Evolutionary conservation across 2,329 filamentous ascomycete genomes (phyloP).

Genomic region (Rhinocladiella similis): DNA sequence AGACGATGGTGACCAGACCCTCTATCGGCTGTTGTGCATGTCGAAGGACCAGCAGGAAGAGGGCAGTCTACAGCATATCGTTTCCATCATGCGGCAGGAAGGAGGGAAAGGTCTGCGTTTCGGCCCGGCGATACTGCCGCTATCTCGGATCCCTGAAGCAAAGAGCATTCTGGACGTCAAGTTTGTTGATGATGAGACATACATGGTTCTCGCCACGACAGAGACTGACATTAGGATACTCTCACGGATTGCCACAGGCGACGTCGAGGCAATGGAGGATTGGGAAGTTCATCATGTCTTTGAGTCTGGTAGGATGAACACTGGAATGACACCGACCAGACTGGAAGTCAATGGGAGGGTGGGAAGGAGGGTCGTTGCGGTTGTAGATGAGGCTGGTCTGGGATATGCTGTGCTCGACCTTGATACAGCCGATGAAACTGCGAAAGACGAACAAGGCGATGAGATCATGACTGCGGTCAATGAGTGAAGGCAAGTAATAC

Average conservation of each 20-base stretch:
- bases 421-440: conserved; percentile 38
- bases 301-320: conserved; percentile 42
- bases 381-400: conserved; percentile 55
- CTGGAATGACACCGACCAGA: conserved; percentile 42
- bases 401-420: conserved; percentile 60
- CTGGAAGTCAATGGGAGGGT: conserved; percentile 58
- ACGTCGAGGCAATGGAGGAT: conserved; percentile 15
- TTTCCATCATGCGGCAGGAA: conserved; percentile 9
- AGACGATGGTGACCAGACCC: conserved; percentile 10
- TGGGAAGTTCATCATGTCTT: conserved; percentile 51
- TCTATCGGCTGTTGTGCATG: conserved; percentile 12
- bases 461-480: conserved; percentile 22
- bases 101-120: conserved; percentile 10
- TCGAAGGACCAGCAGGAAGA: conserved; percentile 2
- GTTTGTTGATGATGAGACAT: conserved; percentile 63
- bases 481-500: too few relatives aligned
- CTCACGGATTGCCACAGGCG: conserved; percentile 2
- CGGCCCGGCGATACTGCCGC: not conserved
- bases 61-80: conserved; percentile 4
- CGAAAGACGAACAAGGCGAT: conserved; percentile 29
- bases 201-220: conserved; percentile 60
- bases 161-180: conserved; percentile 62
- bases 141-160: conserved; percentile 29
- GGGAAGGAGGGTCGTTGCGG: conserved; percentile 53
- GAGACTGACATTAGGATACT: conserved; percentile 20